These are phyloP conservation scores for Hypoxylon sp. DNA, from an alignment of 2,329 filamentous ascomycete genomes.

Conservation along the genomic window DNA sequence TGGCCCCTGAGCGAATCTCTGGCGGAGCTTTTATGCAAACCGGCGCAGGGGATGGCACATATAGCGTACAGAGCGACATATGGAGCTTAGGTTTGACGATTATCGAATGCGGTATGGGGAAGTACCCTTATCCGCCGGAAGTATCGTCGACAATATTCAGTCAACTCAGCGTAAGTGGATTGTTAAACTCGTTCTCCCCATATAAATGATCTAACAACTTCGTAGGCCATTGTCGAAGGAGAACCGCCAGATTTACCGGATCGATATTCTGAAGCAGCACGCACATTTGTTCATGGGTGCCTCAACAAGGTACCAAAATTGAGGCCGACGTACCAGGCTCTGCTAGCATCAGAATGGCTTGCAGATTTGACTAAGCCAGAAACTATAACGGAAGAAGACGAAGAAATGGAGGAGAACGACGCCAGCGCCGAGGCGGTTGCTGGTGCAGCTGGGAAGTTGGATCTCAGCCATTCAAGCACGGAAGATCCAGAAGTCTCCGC, in stretches of 20 bases:
- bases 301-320: constrained; percentile 93
- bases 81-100: constrained; percentile 96
- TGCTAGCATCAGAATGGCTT: constrained; percentile 93
- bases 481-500: constrained; percentile 86
- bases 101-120: constrained; percentile 94
- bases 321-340: constrained; percentile 92
- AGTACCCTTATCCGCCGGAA: constrained; percentile 96
- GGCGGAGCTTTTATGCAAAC: constrained; percentile 83
- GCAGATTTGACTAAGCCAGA: constrained; percentile 80
- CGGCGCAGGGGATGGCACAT: constrained; percentile 84
- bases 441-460: constrained; percentile 62
- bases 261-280: constrained; percentile 83
- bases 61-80: constrained; percentile 97
- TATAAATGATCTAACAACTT: constrained; percentile 38
- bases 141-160: constrained; percentile 99
- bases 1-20: constrained; percentile 96
- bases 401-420: constrained; percentile 55
- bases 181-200: constrained; percentile 14
- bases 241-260: constrained; percentile 92
- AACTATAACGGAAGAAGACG: constrained; percentile 57
- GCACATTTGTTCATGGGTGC: constrained; percentile 89
- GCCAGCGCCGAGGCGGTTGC: constrained; percentile 59
- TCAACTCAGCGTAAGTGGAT: constrained; percentile 86
- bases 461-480: constrained; percentile 62
- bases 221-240: constrained; percentile 94